These are phyloP conservation scores for Pholiota microspora DNA, from an alignment of 768 basidiomycete genomes.

Conservation along the genomic window DNA sequence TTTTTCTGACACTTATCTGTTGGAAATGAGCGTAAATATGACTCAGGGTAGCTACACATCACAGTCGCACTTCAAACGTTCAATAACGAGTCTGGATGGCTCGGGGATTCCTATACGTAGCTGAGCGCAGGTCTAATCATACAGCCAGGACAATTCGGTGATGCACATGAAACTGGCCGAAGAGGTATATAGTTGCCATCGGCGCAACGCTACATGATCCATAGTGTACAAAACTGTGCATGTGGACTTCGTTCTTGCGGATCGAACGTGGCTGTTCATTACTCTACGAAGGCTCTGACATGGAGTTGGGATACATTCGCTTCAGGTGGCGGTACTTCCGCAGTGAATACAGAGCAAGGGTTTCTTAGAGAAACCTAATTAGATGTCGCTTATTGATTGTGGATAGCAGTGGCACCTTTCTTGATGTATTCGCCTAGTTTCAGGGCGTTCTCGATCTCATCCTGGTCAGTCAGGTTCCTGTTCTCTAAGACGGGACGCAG, in stretches of 20 bases:
- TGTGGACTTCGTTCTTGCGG: not conserved
- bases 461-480: constrained; percentile 56
- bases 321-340: constrained; percentile 82
- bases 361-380: constrained; percentile 45
- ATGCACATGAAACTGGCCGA: not conserved
- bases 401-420: constrained; percentile 52
- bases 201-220: not conserved
- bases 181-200: not conserved
- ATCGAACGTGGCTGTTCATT: constrained; percentile 4
- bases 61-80: no score
- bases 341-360: constrained; percentile 76
- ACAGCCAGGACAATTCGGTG: not conserved
- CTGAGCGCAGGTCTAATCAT: no score
- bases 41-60: no score
- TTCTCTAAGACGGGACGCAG: constrained; percentile 50
- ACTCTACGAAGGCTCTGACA: constrained; percentile 12
- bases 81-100: no score
- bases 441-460: constrained; percentile 76
- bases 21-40: no score
- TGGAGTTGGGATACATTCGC: constrained; percentile 57
- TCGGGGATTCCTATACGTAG: no score
- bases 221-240: not conserved
- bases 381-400: not conserved
- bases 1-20: not conserved
- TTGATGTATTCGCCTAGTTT: constrained; percentile 81